A percentile compares a stretch with the other conserved stretches of the same genome.
phyloP scores from a whole-genome alignment of 2,329 filamentous ascomycete genomes.

The Diaporthe australafricana region DNA sequence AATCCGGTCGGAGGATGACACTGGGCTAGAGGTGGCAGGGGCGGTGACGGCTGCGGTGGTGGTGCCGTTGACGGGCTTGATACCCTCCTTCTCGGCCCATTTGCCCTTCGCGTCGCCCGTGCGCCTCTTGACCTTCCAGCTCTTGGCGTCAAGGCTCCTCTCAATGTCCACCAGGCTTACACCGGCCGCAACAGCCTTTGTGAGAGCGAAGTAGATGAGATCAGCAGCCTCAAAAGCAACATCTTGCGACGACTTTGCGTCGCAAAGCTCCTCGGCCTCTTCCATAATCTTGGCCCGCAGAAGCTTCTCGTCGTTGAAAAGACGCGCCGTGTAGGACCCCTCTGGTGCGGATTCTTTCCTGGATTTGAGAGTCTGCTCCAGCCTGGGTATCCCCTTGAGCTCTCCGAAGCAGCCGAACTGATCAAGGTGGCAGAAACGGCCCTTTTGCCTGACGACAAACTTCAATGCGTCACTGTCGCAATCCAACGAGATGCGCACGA shows the following conservation, averaged over 20 bases:
- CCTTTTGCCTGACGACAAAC: constrained; percentile 90
- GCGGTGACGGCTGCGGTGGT: constrained; percentile 48
- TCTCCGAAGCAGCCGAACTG: constrained; percentile 94
- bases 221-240: constrained; percentile 96
- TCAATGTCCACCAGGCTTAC: constrained; percentile 92
- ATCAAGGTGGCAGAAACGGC: constrained; percentile 93
- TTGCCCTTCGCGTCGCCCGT: constrained; percentile 94
- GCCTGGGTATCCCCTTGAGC: constrained; percentile 80
- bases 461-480: constrained; percentile 94
- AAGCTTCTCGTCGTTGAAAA: constrained; percentile 93
- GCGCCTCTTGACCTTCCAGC: constrained; percentile 92
- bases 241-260: constrained; percentile 84
- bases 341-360: constrained; percentile 85
- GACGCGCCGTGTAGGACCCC: constrained; percentile 91
- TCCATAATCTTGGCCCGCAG: constrained; percentile 97
- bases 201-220: constrained; percentile 93
- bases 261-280: constrained; percentile 94
- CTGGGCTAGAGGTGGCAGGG: constrained; percentile 41
- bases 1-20: constrained; percentile 66
- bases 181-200: constrained; percentile 87
- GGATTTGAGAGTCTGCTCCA: constrained; percentile 87
- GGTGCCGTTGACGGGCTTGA: constrained; percentile 57
- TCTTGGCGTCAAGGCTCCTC: constrained; percentile 92
- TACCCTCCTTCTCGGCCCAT: constrained; percentile 87
- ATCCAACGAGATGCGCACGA: constrained; percentile 86